Percentiles rank a stretch among this genome's conserved stretches.
These are phyloP conservation scores for Chlamydomonas sp. DNA, from an alignment of 139 green algal genomes.

Conservation along the genomic window DNA sequence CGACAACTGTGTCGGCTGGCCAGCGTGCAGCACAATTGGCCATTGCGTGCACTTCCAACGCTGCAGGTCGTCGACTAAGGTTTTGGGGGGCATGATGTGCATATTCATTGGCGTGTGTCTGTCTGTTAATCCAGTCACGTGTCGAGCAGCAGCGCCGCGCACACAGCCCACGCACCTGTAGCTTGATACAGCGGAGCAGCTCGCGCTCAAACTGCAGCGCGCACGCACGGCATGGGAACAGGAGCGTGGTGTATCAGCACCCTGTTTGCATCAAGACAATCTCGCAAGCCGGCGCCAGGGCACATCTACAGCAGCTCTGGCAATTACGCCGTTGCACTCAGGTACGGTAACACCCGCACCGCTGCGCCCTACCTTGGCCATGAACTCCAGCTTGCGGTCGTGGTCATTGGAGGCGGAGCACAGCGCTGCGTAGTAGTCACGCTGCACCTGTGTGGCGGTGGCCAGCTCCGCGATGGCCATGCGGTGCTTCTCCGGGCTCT, in stretches of 20 bases:
- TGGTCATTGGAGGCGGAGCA: conserved; percentile 54
- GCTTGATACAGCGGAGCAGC: conserved; percentile 63
- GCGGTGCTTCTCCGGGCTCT: conserved; percentile 40
- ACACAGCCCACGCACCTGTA: conserved; percentile 39
- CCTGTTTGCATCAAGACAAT: neutral
- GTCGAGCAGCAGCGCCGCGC: too few relatives aligned
- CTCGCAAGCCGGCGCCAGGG: too few relatives aligned
- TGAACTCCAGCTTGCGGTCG: conserved; percentile 45
- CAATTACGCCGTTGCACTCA: neutral
- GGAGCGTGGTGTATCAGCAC: neutral
- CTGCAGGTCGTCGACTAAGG: too few relatives aligned
- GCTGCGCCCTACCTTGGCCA: conserved; percentile 44
- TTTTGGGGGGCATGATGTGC: too few relatives aligned
- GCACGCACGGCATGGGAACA: neutral
- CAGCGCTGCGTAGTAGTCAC: conserved; percentile 50
- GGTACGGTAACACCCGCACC: too few relatives aligned
- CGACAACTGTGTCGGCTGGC: too few relatives aligned
- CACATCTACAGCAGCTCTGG: neutral
- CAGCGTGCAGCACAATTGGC: too few relatives aligned
- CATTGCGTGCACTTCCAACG: too few relatives aligned
- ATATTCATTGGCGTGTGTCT: too few relatives aligned
- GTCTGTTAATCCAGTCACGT: too few relatives aligned
- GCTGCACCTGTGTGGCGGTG: conserved; percentile 23
- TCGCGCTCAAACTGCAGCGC: conserved; percentile 73
- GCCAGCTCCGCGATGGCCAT: conserved; percentile 47